phyloP scores from a whole-genome alignment of 768 basidiomycete genomes.

The Kwoniella bestiolae region DNA sequence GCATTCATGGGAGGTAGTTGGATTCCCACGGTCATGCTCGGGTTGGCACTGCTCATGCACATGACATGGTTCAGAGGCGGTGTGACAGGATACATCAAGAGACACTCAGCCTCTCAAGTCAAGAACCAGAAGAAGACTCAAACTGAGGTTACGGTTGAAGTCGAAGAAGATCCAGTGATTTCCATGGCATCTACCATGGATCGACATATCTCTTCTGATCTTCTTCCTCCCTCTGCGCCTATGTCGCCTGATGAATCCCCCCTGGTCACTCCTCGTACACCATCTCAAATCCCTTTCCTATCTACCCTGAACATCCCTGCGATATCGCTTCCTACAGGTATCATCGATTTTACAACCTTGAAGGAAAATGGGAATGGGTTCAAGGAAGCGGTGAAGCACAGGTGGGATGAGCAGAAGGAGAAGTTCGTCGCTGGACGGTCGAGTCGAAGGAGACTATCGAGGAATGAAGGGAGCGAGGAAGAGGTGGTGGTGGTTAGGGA shows the following conservation, averaged over 20 bases:
- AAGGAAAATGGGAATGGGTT: conserved; percentile 30
- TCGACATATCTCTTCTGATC: background rate
- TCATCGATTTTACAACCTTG: conserved; percentile 1
- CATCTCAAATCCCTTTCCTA: conserved; percentile 23
- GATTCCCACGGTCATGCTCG: conserved; percentile 60
- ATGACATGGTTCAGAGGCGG: conserved; percentile 65
- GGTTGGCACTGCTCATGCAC: conserved; percentile 62
- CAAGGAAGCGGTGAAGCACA: conserved; percentile 44
- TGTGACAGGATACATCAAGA: conserved; percentile 61
- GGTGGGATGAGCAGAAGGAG: conserved; percentile 48
- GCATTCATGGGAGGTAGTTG: conserved; percentile 54
- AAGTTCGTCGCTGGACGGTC: conserved; percentile 15
- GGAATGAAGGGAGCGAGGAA: background rate
- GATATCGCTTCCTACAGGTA: conserved; percentile 12
- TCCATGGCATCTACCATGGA: background rate
- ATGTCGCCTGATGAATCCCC: conserved; percentile 43
- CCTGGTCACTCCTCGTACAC: conserved; percentile 47
- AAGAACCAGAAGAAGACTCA: background rate
- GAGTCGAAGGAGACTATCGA: background rate
- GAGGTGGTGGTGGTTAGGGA: background rate
- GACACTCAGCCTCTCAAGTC: conserved; percentile 22
- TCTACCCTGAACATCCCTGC: conserved; percentile 9
- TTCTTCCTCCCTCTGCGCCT: conserved; percentile 2
- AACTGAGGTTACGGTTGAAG: background rate
- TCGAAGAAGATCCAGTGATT: background rate